These are phyloP conservation scores for Arthrobotrys megalospora DNA, from an alignment of 2,329 filamentous ascomycete genomes.

Conservation along the genomic window DNA sequence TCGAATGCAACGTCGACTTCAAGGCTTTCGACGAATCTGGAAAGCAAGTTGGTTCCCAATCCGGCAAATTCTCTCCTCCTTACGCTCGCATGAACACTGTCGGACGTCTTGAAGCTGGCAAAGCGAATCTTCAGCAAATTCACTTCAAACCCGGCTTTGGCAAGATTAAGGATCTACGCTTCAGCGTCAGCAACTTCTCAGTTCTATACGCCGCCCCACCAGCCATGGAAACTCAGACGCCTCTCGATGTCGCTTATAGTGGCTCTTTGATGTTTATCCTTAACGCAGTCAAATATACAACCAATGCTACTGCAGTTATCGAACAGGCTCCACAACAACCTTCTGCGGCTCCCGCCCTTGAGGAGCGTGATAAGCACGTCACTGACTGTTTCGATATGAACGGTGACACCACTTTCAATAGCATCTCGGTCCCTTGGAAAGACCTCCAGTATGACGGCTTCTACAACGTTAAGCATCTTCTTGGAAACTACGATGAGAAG, in stretches of 20 bases:
- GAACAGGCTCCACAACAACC: neutral
- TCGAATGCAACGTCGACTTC: conserved; percentile 47
- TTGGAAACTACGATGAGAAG: conserved; percentile 3
- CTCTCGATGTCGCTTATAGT: conserved; percentile 34
- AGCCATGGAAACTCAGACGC: conserved; percentile 7
- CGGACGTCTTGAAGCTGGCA: conserved; percentile 51
- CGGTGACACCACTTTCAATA: conserved; percentile 37
- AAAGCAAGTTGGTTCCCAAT: neutral
- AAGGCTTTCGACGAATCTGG: conserved; percentile 7
- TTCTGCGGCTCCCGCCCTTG: neutral
- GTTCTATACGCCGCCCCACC: conserved; percentile 17
- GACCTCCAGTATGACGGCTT: conserved; percentile 49
- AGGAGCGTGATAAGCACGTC: conserved; percentile 27
- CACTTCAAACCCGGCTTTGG: conserved; percentile 3
- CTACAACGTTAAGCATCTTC: conserved; percentile 42
- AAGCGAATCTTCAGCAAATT: conserved; percentile 26
- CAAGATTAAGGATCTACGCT: neutral
- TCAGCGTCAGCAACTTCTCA: conserved; percentile 28
- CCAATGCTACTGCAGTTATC: conserved; percentile 11
- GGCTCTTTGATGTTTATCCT: conserved; percentile 30
- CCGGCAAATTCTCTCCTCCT: conserved; percentile 34
- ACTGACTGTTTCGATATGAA: conserved; percentile 50
- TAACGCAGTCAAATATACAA: conserved; percentile 31
- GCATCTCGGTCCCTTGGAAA: conserved; percentile 44
- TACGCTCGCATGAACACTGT: conserved; percentile 36